These are phyloP conservation scores for Scenedesmus sp. DNA, from an alignment of 163 green algal genomes.

Conservation along the genomic window DNA sequence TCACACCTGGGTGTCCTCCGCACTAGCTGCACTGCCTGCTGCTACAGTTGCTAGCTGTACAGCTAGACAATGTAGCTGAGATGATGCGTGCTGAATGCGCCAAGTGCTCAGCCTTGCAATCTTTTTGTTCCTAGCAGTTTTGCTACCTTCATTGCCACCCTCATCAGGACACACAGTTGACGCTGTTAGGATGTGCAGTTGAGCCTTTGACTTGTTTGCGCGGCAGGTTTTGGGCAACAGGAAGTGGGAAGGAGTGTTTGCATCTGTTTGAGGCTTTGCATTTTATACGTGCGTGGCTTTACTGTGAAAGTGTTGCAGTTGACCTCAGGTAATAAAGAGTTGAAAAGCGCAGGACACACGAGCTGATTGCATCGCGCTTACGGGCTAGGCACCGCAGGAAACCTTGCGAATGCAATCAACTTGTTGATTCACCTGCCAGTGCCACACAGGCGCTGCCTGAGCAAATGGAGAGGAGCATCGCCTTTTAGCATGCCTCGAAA, in stretches of 20 bases:
- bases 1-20: too few species aligned
- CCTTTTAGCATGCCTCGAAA: too few species aligned
- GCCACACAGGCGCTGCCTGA: too few species aligned
- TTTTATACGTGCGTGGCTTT: background rate
- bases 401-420: too few species aligned
- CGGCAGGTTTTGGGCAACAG: background rate
- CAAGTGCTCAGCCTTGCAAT: background rate
- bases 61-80: background rate
- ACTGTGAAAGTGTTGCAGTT: background rate
- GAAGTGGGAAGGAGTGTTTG: background rate
- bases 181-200: background rate
- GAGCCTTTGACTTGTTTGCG: background rate
- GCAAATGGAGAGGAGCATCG: too few species aligned
- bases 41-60: background rate
- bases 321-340: slow-evolving; percentile 1
- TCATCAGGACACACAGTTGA: background rate
- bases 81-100: background rate
- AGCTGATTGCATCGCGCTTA: too few species aligned
- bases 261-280: background rate
- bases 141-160: too few species aligned
- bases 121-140: background rate
- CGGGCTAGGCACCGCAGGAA: too few species aligned
- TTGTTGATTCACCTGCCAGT: too few species aligned
- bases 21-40: too few species aligned
- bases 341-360: background rate